phyloP scores from a whole-genome alignment of 2,329 filamentous ascomycete species.

The Myriosclerotinia scirpicola region DNA sequence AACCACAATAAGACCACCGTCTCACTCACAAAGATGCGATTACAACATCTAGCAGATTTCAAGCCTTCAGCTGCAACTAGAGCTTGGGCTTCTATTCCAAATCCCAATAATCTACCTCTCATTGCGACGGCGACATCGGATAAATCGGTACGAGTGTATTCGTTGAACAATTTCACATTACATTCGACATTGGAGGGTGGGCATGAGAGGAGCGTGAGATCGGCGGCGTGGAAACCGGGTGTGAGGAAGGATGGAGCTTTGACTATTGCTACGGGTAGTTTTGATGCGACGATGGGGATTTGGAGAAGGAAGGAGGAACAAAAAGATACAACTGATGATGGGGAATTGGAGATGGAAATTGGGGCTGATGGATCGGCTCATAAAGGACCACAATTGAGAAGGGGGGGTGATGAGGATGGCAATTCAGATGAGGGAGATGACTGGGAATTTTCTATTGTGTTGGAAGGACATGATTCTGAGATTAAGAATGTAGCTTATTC shows the following conservation, averaged over 20 bases:
- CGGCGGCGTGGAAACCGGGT: slow-evolving; percentile 82
- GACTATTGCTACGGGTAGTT: slow-evolving; percentile 87
- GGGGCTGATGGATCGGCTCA: slow-evolving; percentile 27
- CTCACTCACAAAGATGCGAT: slow-evolving; percentile 4
- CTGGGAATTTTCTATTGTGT: slow-evolving; percentile 87
- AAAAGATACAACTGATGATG: slow-evolving; percentile 26
- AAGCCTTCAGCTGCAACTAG: slow-evolving; percentile 61
- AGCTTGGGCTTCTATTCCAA: slow-evolving; percentile 82
- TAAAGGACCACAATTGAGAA: slow-evolving; percentile 31
- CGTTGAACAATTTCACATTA: slow-evolving; percentile 74
- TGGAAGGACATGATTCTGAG: slow-evolving; percentile 94
- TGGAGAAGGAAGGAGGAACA: slow-evolving; percentile 62
- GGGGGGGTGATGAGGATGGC: slow-evolving; percentile 40
- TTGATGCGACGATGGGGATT: slow-evolving; percentile 86
- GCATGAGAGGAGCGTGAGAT: slow-evolving; percentile 86
- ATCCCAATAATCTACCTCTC: slow-evolving; percentile 76
- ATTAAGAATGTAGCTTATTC: slow-evolving; percentile 79
- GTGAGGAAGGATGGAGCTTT: slow-evolving; percentile 59
- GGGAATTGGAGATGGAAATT: slow-evolving; percentile 49
- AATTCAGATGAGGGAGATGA: slow-evolving; percentile 64
- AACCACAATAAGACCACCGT: neutral
- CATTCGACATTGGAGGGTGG: slow-evolving; percentile 81
- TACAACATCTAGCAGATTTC: slow-evolving; percentile 37
- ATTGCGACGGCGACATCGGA: slow-evolving; percentile 84
- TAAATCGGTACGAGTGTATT: slow-evolving; percentile 88